Conservation (phyloP, 2,329 filamentous ascomycete genomes). For the Chaetomiaceae sp. region DNA sequence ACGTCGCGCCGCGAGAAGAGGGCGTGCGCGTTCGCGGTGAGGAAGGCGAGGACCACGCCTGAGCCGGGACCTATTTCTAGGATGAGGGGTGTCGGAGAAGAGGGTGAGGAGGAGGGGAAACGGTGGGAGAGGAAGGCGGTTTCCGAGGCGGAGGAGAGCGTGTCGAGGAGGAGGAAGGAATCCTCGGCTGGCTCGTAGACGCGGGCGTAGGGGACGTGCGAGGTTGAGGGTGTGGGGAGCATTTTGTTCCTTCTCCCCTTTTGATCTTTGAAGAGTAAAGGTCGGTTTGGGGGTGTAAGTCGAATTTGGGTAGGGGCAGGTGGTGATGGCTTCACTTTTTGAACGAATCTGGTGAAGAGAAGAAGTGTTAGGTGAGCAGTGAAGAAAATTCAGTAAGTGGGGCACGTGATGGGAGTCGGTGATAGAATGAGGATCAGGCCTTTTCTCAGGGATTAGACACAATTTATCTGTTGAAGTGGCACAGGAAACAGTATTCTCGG, state of each 20-base stretch:
- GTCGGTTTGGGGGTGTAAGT: not conserved
- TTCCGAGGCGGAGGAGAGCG: slow-evolving; percentile 69
- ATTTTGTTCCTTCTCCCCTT: too few relatives aligned
- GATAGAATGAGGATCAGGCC: not conserved
- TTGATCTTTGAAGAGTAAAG: not conserved
- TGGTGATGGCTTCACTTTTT: slow-evolving; percentile 27
- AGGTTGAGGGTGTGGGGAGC: slow-evolving; percentile 91
- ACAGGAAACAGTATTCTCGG: too few relatives aligned
- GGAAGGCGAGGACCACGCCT: slow-evolving; percentile 87
- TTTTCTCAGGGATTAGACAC: not conserved
- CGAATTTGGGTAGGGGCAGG: not conserved
- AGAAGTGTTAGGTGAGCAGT: not conserved
- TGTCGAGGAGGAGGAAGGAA: slow-evolving; percentile 90
- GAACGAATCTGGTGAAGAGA: slow-evolving; percentile 11
- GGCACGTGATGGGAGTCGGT: slow-evolving; percentile 10
- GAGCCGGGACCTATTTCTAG: slow-evolving; percentile 89
- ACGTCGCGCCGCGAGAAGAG: slow-evolving; percentile 71
- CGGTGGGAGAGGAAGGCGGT: slow-evolving; percentile 60
- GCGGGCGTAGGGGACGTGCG: slow-evolving; percentile 80
- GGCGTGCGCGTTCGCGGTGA: slow-evolving; percentile 65
- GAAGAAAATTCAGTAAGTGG: slow-evolving; percentile 7
- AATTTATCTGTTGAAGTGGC: too few relatives aligned
- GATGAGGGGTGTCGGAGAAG: slow-evolving; percentile 53
- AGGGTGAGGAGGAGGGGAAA: slow-evolving; percentile 43
- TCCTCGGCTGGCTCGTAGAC: slow-evolving; percentile 97